Conservation (phyloP, 495 filamentous ascomycete species). For the Xeromyces bisporus region DNA sequence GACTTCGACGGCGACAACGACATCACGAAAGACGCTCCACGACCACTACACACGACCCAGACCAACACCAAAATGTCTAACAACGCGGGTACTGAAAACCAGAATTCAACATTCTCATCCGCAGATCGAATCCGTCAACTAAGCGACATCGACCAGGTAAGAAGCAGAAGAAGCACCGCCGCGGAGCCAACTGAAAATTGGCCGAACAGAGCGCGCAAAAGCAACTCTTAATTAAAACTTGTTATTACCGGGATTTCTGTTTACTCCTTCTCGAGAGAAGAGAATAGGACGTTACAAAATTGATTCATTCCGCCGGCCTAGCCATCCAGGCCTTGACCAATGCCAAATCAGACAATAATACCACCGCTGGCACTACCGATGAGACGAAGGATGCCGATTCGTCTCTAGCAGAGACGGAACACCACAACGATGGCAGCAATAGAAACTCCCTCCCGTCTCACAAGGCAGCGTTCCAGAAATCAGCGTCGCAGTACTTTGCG, state of each 20-base stretch:
- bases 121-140: slow-evolving; percentile 64
- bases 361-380: too few species aligned
- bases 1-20: too few species aligned
- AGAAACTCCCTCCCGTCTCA: slow-evolving; percentile 34
- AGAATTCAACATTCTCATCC: slow-evolving; percentile 32
- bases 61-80: slow-evolving; percentile 7
- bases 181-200: neutral
- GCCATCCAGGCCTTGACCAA: slow-evolving; percentile 55
- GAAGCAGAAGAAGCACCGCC: slow-evolving; percentile 1
- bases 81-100: slow-evolving; percentile 6
- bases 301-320: slow-evolving; percentile 50
- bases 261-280: too few species aligned
- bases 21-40: too few species aligned
- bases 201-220: neutral
- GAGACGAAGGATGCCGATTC: too few species aligned
- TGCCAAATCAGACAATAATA: slow-evolving; percentile 16
- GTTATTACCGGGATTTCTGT: too few species aligned
- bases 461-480: slow-evolving; percentile 40
- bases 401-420: slow-evolving; percentile 13
- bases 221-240: too few species aligned
- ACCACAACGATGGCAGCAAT: too few species aligned
- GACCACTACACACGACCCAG: too few species aligned
- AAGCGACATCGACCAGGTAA: slow-evolving; percentile 54
- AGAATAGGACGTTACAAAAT: slow-evolving; percentile 34
- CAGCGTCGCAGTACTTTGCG: slow-evolving; percentile 49